A percentile compares a stretch with the other conserved stretches of the same genome.
Conservation (phyloP, 106 monocot species). For the Dendrobium catenatum region DNA sequence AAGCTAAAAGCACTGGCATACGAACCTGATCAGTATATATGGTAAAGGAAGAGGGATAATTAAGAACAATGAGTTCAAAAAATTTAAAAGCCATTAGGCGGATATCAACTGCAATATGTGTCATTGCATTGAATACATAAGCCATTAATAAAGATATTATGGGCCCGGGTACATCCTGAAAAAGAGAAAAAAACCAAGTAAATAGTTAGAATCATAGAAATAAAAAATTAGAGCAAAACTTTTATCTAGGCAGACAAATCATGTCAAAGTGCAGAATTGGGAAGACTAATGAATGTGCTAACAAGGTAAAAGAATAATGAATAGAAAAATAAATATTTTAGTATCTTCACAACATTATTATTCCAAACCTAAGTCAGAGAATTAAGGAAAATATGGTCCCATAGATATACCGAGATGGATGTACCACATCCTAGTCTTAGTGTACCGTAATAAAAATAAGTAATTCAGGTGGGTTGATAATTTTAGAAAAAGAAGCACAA, state of each 20-base stretch:
- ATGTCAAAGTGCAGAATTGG: background rate
- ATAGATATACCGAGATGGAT: background rate
- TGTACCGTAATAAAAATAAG: background rate
- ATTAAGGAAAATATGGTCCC: background rate
- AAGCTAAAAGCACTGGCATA: background rate
- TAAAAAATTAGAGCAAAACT: background rate
- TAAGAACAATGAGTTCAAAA: conserved; percentile 67
- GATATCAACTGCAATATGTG: conserved; percentile 72
- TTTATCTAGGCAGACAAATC: background rate
- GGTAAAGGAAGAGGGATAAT: conserved; percentile 67
- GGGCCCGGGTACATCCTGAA: conserved; percentile 35
- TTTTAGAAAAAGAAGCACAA: background rate
- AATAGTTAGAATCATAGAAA: background rate
- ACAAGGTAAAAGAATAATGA: background rate
- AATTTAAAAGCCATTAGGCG: conserved; percentile 83
- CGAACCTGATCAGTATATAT: conserved; percentile 68
- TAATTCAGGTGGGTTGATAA: background rate
- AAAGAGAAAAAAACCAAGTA: conserved; percentile 1
- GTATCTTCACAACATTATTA: background rate
- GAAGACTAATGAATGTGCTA: background rate
- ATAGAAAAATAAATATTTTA: background rate
- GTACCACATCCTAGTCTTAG: background rate
- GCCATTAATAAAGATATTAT: conserved; percentile 62
- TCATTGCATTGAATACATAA: conserved; percentile 90
- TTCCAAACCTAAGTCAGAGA: background rate